A percentile compares a stretch with the other conserved stretches of the same genome.
Evolutionary conservation across 306 rosid species (phyloP).

Genomic region (Morella rubra): DNA sequence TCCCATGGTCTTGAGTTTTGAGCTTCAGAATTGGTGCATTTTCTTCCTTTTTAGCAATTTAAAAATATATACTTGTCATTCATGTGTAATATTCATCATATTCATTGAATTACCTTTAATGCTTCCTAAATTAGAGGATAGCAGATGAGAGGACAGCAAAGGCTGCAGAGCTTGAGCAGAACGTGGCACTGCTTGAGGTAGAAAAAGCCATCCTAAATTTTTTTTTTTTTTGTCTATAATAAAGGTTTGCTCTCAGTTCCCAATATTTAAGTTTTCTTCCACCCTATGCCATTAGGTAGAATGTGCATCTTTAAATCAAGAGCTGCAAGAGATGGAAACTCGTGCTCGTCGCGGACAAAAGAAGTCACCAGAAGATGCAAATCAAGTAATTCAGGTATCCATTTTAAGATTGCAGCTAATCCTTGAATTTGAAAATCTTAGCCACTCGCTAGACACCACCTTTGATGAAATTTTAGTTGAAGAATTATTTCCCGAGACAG

Average conservation of each 20-base stretch:
- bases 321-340: conserved; percentile 91
- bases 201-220: conserved; percentile 2
- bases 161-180: conserved; percentile 95
- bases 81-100: conserved; percentile 19
- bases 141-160: conserved; percentile 91
- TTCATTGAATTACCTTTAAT: conserved; percentile 24
- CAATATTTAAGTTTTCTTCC: conserved; percentile 22
- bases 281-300: conserved; percentile 62
- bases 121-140: conserved; percentile 55
- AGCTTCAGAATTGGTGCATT: neutral
- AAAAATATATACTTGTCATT: conserved; percentile 6
- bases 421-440: neutral
- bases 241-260: conserved; percentile 10
- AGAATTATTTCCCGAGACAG: neutral
- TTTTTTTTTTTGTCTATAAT: conserved; percentile 6
- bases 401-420: neutral
- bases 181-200: conserved; percentile 97
- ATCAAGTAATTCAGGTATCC: conserved; percentile 86
- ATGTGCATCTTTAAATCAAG: conserved; percentile 92
- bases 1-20: neutral
- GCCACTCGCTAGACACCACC: neutral
- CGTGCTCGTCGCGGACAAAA: conserved; percentile 87
- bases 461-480: neutral
- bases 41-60: conserved; percentile 7
- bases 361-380: conserved; percentile 85